Conservation (phyloP, 177 flowering plant species). For the Vitis hybrid region DNA sequence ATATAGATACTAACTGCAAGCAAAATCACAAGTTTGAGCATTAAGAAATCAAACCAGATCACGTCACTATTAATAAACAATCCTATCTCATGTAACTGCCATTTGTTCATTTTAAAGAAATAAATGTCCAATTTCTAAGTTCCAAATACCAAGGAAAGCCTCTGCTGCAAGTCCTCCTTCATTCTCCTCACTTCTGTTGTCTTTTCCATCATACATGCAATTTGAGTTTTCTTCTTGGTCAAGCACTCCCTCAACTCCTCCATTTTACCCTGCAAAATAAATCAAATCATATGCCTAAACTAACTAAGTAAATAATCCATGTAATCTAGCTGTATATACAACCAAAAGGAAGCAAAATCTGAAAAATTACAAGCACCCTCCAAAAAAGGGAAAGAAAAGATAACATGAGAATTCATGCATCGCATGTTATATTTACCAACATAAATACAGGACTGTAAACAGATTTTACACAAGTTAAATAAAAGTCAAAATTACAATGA, state of each 20-base stretch:
- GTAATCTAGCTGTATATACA: background rate
- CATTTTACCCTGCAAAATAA: conserved; percentile 46
- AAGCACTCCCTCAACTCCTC: conserved; percentile 44
- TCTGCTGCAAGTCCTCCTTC: conserved; percentile 63
- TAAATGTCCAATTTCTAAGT: no score
- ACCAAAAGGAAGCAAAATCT: background rate
- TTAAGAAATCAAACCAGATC: no score
- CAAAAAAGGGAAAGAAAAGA: background rate
- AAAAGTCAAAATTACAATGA: background rate
- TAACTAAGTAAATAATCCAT: background rate
- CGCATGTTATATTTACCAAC: background rate
- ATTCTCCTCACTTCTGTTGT: conserved; percentile 65
- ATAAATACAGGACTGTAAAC: background rate
- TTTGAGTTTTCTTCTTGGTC: conserved; percentile 52
- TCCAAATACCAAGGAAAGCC: conserved; percentile 57
- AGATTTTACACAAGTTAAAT: background rate
- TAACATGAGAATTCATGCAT: background rate
- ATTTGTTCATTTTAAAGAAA: no score
- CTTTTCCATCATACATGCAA: conserved; percentile 59
- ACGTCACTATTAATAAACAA: no score
- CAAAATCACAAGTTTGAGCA: no score
- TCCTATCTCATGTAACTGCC: no score
- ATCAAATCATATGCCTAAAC: no score
- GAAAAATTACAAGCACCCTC: background rate
- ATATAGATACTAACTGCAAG: no score